phyloP scores from a whole-genome alignment of 306 rosid genomes.

The Argentina anserina region DNA sequence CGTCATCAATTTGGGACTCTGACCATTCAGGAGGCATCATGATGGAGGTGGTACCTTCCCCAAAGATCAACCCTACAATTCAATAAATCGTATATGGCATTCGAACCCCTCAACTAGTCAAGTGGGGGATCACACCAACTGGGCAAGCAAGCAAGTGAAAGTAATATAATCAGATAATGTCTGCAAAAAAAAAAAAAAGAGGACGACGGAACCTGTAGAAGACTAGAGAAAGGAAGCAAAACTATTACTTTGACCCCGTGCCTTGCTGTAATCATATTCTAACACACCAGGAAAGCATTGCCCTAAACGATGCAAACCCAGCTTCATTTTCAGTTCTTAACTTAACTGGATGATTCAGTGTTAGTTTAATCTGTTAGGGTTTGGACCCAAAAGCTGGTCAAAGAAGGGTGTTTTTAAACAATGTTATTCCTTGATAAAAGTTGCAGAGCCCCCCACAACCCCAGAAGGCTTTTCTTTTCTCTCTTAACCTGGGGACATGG shows the following conservation, averaged over 20 bases:
- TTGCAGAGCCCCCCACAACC: constrained; percentile 19
- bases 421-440: constrained; percentile 12
- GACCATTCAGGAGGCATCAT: constrained; percentile 1
- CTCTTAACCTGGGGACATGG: constrained; percentile 5
- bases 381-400: constrained; percentile 24
- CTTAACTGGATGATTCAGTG: constrained; percentile 1
- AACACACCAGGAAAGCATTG: constrained; percentile 14
- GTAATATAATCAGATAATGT: not conserved
- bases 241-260: constrained; percentile 24
- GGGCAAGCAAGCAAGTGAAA: not conserved
- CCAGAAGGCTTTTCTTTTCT: constrained; percentile 4
- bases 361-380: constrained; percentile 25
- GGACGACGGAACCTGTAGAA: constrained; percentile 12
- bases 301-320: constrained; percentile 21
- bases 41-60: not conserved
- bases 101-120: not conserved
- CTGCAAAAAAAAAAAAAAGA: not conserved
- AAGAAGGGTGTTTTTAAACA: constrained; percentile 9
- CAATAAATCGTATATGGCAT: not conserved
- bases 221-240: constrained; percentile 23
- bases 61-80: not conserved
- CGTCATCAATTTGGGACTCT: not conserved
- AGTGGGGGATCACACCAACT: not conserved
- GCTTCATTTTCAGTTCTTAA: not conserved
- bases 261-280: constrained; percentile 37